Percentiles rank a stretch among this genome's conserved stretches.
Conservation (phyloP, 2,329 filamentous ascomycete species). For the Cladophialophora immunda region DNA sequence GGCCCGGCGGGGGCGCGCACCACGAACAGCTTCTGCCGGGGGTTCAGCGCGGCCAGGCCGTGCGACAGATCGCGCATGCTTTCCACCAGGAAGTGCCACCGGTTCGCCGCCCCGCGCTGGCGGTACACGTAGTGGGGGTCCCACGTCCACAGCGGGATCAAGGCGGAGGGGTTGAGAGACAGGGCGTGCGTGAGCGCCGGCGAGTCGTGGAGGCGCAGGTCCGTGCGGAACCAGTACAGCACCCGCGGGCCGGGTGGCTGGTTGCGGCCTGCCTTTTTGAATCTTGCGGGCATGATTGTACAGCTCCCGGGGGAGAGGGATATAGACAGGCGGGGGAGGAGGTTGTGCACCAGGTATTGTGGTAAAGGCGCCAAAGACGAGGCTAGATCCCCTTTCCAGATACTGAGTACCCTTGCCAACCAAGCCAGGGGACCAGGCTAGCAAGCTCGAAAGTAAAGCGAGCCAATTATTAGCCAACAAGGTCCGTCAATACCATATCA, state of each 20-base stretch:
- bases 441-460: no score
- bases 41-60: conserved; percentile 72
- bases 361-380: no score
- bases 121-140: conserved; percentile 82
- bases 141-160: conserved; percentile 83
- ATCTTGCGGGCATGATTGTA: conserved; percentile 30
- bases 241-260: conserved; percentile 57
- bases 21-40: conserved; percentile 74
- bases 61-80: conserved; percentile 75
- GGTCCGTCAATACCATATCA: no score
- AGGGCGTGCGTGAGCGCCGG: conserved; percentile 76
- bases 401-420: no score
- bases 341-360: no score
- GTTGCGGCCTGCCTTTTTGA: conserved; percentile 18
- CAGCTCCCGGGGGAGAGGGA: not conserved
- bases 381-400: no score
- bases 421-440: no score
- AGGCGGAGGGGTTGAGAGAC: conserved; percentile 70
- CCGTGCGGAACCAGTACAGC: conserved; percentile 81
- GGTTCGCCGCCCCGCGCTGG: conserved; percentile 73
- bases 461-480: no score
- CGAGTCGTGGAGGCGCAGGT: conserved; percentile 79
- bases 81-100: conserved; percentile 78
- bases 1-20: conserved; percentile 74
- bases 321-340: not conserved